Evolutionary conservation across 768 basidiomycete species (phyloP).

Genomic region (Boletus patriciae): DNA sequence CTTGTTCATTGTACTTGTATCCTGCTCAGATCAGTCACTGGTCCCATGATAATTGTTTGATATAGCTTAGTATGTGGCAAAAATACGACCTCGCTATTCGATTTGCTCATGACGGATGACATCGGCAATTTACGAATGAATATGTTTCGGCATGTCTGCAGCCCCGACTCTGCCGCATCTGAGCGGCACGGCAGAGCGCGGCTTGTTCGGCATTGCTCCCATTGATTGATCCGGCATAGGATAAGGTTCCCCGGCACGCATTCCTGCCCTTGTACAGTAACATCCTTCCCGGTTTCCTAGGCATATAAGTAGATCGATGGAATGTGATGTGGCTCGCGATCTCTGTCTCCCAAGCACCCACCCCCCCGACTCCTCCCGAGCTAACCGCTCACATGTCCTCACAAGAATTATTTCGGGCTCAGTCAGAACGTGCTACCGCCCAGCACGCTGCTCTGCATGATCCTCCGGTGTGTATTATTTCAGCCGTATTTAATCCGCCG

Average conservation of each 20-base stretch:
- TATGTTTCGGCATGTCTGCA: background rate
- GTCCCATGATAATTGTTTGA: too few species aligned
- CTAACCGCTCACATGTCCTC: slow-evolving; percentile 4
- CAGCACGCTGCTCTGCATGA: background rate
- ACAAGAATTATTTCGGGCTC: background rate
- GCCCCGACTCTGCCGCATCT: background rate
- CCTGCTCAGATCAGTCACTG: background rate
- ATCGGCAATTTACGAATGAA: background rate
- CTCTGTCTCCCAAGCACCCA: background rate
- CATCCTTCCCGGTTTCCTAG: slow-evolving; percentile 3
- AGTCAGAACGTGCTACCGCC: background rate
- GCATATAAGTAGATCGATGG: slow-evolving; percentile 16
- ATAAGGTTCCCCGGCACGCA: slow-evolving; percentile 20
- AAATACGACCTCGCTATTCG: too few species aligned
- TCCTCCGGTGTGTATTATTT: background rate
- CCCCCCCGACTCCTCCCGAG: background rate
- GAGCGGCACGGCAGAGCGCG: background rate
- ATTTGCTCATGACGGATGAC: background rate
- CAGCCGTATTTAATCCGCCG: background rate
- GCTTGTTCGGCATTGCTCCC: slow-evolving; percentile 5
- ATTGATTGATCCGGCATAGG: slow-evolving; percentile 2
- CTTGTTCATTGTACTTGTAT: background rate
- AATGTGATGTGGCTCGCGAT: background rate
- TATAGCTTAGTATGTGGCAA: too few species aligned
- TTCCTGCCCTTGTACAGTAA: slow-evolving; percentile 7